phyloP scores from a whole-genome alignment of 208 protist genomes.

The Leptomonas seymouri region DNA sequence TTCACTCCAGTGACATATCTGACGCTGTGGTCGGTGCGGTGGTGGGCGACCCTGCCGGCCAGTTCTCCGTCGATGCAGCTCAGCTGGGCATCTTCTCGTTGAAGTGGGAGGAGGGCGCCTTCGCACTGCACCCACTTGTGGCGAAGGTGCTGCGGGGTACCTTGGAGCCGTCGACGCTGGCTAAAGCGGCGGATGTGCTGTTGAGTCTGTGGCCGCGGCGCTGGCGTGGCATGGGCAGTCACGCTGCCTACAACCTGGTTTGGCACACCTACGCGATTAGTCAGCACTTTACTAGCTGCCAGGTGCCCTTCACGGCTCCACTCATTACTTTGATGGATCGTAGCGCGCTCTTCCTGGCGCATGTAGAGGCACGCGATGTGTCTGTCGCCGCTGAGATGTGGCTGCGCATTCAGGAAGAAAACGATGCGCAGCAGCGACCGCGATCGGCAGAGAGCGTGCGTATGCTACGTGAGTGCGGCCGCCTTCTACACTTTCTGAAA shows the following conservation, averaged over 20 bases:
- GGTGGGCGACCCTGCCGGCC: constrained; percentile 40
- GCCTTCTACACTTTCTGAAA: constrained; percentile 77
- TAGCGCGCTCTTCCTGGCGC: constrained; percentile 70
- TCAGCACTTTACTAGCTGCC: constrained; percentile 25
- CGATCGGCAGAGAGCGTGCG: constrained; percentile 49
- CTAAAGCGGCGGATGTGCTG: constrained; percentile 37
- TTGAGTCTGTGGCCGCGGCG: constrained; percentile 72
- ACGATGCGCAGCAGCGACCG: not conserved
- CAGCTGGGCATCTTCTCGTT: constrained; percentile 62
- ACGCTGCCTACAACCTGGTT: constrained; percentile 61
- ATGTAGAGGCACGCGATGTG: constrained; percentile 64
- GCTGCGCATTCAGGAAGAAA: constrained; percentile 31
- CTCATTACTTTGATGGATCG: constrained; percentile 63
- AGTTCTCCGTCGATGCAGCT: constrained; percentile 45
- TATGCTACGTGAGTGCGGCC: constrained; percentile 70
- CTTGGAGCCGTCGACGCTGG: constrained; percentile 14
- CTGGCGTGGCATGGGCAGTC: constrained; percentile 67
- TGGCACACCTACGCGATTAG: constrained; percentile 70
- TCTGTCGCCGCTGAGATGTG: constrained; percentile 71
- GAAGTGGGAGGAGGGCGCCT: constrained; percentile 70
- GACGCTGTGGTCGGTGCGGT: constrained; percentile 56
- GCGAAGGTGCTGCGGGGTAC: constrained; percentile 40
- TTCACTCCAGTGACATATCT: constrained; percentile 65
- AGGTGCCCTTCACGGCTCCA: constrained; percentile 33
- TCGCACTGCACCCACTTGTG: constrained; percentile 64